Base-by-base conservation (phyloP, 2,329 filamentous ascomycete genomes). In the Xylariaceae sp. region DNA sequence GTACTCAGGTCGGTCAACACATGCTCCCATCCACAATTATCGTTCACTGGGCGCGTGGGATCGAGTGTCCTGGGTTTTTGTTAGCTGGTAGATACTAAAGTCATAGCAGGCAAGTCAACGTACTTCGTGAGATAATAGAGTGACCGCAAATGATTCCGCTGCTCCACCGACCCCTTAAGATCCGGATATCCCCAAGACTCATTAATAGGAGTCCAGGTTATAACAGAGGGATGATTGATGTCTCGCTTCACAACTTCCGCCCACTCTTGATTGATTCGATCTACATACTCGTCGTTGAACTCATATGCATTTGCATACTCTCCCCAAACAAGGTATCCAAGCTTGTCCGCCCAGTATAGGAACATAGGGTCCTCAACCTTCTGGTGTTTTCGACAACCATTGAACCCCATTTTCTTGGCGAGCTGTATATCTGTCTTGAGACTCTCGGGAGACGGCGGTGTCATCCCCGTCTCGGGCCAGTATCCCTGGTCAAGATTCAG, bases 21-120 rank as follows among this genome's bases (percentile, higher is more conserved):
- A 54, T 86, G 83, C 60, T 87, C 82, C 84, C 84, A 87, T 32
- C 84, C 84, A 56, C 83, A 87, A 65, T 87, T 87, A 64, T 87
- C 83, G 59, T 87, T 87, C 60, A 87, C 74, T 14, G 82, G 82
- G 6, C 84, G 70, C 0, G 78, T 85, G 1, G 79, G 73, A 55
- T 87, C 84, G 2, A 87, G 71, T 0, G 74, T 74, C 59, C 71
- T 71, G 31, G n/a, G 12, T 36, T 6, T 7, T 31, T 47, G 27
- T 54, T 42, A 51, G n/a, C 15, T 31, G 6, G 14, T 27, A 27
- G 22, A 14, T 31, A 4, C 44, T 41, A 31, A 11, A 35, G 35
- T 27, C 22, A 12, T 3, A 22, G 14, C 22, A 31, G 19, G 11
- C 18, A 6, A 11, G 27, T 19, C 36, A 15, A 12, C 71, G 59